Base-by-base conservation (phyloP, 345 rosid species). In the Physaria fendleri region DNA sequence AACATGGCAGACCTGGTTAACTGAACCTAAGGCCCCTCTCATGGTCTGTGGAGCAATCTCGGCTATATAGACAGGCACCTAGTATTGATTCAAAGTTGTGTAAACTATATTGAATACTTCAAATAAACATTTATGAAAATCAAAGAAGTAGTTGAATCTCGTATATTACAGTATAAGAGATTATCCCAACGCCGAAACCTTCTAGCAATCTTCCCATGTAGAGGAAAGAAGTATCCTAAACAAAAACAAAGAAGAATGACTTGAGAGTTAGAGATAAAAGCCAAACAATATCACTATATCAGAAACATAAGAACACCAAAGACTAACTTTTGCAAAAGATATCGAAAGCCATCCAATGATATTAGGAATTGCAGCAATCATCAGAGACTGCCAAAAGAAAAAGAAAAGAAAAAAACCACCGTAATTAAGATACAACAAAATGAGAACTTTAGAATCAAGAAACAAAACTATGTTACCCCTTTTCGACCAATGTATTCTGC, bases 151-250 rank as follows among this genome's bases (percentile, higher is more conserved):
- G 6, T 49, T 8, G 49, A 40, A 40, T 16, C 22, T 47, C 65
- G 33, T 20, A 24, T 64, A 24, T 64, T 78, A 93, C 97, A 90
- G 94, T 87, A 50, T 87, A 93, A 15, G 99, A 93, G 61, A 93
- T 87, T 8, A 93, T 89, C 69, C 99, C 99, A 37, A 93, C 97
- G 44, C 99, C 97, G 46, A 93, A 93, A 29, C 99, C 99, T 76
- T 85, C 97, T 78, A 93, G 72, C 72, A 93, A 66, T 73, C 99
- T 82, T 69, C 97, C 99, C 99, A 93, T 74, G 79, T 89, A 93
- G 18, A 93, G 94, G 78, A 93, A 93, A 59, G 97, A 89, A 52
- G 88, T 62, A 77, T 93, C 99, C 99, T 93, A 74, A 12, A 45
- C 40, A 47, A 54, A 69, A 64, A 38, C 49, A 32, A 68, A 68